Percentiles rank a stretch among this genome's conserved stretches.
Conservation (phyloP, 306 rosid genomes). For the Arachis hypogaea region DNA sequence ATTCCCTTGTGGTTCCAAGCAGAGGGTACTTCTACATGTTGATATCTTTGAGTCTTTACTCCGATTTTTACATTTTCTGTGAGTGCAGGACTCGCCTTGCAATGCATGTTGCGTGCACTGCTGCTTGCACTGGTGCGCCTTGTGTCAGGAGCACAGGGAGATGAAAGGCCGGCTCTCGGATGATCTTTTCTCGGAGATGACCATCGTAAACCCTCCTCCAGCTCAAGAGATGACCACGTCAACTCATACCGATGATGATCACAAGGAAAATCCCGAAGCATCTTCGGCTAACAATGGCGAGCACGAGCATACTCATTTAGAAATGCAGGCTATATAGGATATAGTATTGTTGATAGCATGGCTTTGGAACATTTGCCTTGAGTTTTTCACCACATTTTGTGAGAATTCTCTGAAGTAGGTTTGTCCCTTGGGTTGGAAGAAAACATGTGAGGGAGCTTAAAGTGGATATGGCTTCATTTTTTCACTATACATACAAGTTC, state of each 20-base stretch:
- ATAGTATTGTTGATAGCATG: slow-evolving; percentile 25
- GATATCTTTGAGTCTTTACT: slow-evolving; percentile 11
- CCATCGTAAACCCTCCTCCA: slow-evolving; percentile 82
- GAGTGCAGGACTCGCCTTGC: slow-evolving; percentile 78
- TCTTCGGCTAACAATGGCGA: slow-evolving; percentile 57
- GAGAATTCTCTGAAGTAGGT: not conserved
- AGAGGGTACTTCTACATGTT: not conserved
- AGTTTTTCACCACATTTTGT: not conserved
- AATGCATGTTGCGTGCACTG: slow-evolving; percentile 94
- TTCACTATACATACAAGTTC: not conserved
- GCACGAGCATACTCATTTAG: slow-evolving; percentile 72
- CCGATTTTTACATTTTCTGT: slow-evolving; percentile 25
- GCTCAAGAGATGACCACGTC: slow-evolving; percentile 81
- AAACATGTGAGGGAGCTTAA: too few species aligned
- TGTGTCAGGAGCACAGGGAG: slow-evolving; percentile 98
- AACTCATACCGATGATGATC: slow-evolving; percentile 31
- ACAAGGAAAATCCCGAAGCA: slow-evolving; percentile 47
- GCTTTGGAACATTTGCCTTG: slow-evolving; percentile 3
- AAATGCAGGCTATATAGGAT: slow-evolving; percentile 78
- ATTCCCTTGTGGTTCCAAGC: slow-evolving; percentile 22
- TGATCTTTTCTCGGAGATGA: slow-evolving; percentile 64
- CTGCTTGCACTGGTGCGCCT: slow-evolving; percentile 94
- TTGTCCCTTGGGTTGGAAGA: not conserved
- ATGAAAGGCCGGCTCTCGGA: slow-evolving; percentile 84
- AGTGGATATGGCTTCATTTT: not conserved